These are phyloP conservation scores for Castanea sativa DNA, from an alignment of 306 rosid species.

Conservation along the genomic window DNA sequence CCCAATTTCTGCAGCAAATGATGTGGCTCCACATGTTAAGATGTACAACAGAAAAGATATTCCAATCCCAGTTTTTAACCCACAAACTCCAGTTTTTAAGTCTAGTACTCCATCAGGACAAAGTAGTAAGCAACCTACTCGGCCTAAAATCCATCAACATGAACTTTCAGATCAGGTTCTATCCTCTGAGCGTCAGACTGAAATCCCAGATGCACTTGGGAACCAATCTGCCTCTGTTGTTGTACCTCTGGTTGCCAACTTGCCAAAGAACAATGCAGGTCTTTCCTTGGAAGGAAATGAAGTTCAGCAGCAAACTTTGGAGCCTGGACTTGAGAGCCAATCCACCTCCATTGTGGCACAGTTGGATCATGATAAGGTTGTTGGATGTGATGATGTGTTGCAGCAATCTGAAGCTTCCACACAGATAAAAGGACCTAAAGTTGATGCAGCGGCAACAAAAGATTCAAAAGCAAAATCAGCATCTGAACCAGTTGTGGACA, in stretches of 20 bases:
- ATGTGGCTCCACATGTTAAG: constrained; percentile 48
- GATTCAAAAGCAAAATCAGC: constrained; percentile 25
- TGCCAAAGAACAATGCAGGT: constrained; percentile 18
- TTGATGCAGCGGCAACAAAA: constrained; percentile 21
- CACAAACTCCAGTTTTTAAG: constrained; percentile 22
- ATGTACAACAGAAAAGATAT: constrained; percentile 49
- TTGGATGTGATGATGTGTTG: constrained; percentile 24
- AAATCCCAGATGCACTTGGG: constrained; percentile 3
- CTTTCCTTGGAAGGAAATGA: constrained; percentile 24
- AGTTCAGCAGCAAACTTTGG: constrained; percentile 19
- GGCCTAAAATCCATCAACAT: constrained; percentile 22
- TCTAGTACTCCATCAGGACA: constrained; percentile 32
- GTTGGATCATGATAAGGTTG: constrained; percentile 24
- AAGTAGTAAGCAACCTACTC: constrained; percentile 31
- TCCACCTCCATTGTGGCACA: constrained; percentile 11
- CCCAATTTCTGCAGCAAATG: constrained; percentile 53
- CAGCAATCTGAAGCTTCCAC: constrained; percentile 24
- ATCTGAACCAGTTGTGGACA: constrained; percentile 23
- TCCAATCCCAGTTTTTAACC: constrained; percentile 33
- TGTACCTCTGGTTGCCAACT: constrained; percentile 1
- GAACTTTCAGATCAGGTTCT: constrained; percentile 15
- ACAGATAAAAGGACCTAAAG: constrained; percentile 28
- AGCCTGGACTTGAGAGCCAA: constrained; percentile 20
- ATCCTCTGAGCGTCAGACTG: constrained; percentile 14
- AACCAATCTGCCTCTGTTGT: constrained; percentile 22